phyloP scores from a whole-genome alignment of 352 stramenopile species.

The Pythium sukuiense region DNA sequence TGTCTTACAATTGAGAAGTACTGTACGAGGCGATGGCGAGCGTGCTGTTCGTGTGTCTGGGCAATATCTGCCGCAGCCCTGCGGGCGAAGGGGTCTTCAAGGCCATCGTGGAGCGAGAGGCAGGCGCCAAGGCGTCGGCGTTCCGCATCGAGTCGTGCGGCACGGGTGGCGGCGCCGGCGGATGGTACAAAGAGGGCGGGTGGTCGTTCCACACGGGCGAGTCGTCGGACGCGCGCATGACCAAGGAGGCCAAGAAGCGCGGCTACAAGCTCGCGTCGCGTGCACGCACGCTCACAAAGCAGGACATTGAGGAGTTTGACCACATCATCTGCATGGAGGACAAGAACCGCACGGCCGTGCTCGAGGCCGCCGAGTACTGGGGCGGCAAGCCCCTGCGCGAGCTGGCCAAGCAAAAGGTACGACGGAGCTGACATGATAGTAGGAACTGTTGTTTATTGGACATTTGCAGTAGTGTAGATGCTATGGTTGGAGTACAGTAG shows the following conservation, averaged over 20 bases:
- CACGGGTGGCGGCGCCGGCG: conserved; percentile 76
- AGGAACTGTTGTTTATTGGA: background rate
- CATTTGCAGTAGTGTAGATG: conserved; percentile 1
- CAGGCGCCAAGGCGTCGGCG: conserved; percentile 24
- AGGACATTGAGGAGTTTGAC: conserved; percentile 84
- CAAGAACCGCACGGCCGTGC: conserved; percentile 79
- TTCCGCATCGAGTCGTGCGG: conserved; percentile 86
- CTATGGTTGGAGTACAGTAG: background rate
- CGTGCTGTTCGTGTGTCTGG: conserved; percentile 90
- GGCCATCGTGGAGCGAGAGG: conserved; percentile 53
- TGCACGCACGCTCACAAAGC: conserved; percentile 64
- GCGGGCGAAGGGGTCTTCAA: conserved; percentile 85
- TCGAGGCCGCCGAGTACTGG: conserved; percentile 82
- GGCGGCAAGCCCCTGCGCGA: conserved; percentile 54
- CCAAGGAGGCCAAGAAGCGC: conserved; percentile 79
- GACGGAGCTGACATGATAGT: background rate
- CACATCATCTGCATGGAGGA: conserved; percentile 91
- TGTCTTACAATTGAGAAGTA: background rate
- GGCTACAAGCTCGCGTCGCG: conserved; percentile 79
- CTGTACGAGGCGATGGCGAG: conserved; percentile 36
- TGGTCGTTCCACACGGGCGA: conserved; percentile 90
- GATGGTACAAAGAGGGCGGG: conserved; percentile 77
- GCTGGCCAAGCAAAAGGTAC: conserved; percentile 57
- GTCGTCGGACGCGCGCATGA: conserved; percentile 80
- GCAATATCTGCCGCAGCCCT: conserved; percentile 89